phyloP scores from a whole-genome alignment of 768 basidiomycete species.

The Mycena olivaceomarginata region DNA sequence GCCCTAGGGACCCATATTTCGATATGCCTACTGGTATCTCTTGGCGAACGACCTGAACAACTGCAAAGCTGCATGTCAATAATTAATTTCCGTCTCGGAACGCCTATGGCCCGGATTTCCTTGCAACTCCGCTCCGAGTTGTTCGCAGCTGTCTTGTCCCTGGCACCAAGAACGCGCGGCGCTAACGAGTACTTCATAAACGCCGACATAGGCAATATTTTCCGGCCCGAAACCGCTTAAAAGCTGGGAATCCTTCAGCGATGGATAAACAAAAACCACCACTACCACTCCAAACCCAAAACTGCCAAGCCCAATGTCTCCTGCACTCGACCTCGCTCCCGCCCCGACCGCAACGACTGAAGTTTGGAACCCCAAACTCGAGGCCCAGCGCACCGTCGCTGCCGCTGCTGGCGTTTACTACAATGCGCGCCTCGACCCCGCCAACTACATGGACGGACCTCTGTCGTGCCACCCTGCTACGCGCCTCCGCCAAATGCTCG shows the following conservation, averaged over 20 bases:
- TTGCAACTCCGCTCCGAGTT: background rate
- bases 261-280: background rate
- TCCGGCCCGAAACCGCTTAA: conserved; percentile 17
- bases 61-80: no score
- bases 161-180: conserved; percentile 20
- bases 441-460: conserved; percentile 81
- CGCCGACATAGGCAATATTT: conserved; percentile 13
- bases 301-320: conserved; percentile 35
- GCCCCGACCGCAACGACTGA: background rate
- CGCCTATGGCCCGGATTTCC: no score
- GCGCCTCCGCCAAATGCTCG: conserved; percentile 81
- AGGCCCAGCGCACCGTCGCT: conserved; percentile 23
- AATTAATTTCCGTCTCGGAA: no score
- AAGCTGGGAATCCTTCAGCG: background rate
- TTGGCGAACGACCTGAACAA: no score
- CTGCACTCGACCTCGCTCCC: conserved; percentile 39
- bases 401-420: conserved; percentile 63
- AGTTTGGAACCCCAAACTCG: conserved; percentile 29
- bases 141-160: background rate
- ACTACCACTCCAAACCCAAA: no score
- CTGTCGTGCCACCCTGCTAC: conserved; percentile 82
- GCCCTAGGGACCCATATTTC: no score
- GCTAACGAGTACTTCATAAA: conserved; percentile 26
- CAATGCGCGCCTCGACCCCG: conserved; percentile 82
- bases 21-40: no score